These are phyloP conservation scores for Russula olivacea DNA, from an alignment of 768 basidiomycete species.

Conservation along the genomic window DNA sequence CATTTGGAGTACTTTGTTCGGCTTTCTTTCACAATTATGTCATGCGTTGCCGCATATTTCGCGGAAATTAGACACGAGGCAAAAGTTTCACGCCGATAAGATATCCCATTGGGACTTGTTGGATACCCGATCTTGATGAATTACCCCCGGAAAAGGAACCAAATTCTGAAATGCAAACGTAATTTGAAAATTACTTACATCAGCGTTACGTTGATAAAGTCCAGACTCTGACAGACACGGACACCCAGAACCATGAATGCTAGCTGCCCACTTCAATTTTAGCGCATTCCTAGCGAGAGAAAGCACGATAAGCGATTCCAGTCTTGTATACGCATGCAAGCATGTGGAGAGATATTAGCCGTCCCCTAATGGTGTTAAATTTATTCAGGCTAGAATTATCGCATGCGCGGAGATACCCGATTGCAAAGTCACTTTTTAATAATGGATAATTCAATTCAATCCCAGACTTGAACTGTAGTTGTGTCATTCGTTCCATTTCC, in stretches of 20 bases:
- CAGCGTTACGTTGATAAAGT: neutral
- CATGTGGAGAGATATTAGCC: neutral
- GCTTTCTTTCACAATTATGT: neutral
- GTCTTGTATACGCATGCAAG: neutral
- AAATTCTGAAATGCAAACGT: neutral
- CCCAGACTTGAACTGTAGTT: neutral
- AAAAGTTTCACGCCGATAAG: constrained; percentile 2
- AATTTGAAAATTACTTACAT: constrained; percentile 13
- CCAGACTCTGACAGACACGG: too few species aligned
- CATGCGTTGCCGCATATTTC: neutral
- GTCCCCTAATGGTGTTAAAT: neutral
- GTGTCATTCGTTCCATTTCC: neutral
- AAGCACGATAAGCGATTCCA: neutral
- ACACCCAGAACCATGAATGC: constrained; percentile 5
- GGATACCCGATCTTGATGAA: constrained; percentile 16
- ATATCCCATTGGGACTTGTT: neutral
- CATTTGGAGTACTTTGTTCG: neutral
- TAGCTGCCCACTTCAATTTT: neutral
- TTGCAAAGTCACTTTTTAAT: neutral
- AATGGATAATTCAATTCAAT: neutral
- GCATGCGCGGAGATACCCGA: neutral
- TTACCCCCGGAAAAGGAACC: constrained; percentile 3
- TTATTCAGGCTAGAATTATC: neutral
- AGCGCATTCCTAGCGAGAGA: neutral
- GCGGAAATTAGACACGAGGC: constrained; percentile 15